Evolutionary conservation across 305 asterid genomes (phyloP).

Genomic region (Fraxinus velutina): DNA sequence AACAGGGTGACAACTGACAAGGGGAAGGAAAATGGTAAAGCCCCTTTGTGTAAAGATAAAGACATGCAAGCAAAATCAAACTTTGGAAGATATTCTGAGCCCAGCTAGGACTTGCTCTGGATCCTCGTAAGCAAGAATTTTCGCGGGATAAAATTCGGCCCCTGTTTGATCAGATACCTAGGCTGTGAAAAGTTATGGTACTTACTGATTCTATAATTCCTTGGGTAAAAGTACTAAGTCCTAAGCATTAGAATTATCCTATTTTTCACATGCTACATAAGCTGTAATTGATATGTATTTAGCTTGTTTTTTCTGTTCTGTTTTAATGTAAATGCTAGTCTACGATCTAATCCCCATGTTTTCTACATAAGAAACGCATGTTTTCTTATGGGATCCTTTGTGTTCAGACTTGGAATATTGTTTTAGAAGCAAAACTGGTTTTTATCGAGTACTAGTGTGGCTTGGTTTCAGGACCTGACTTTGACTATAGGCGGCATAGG

Average conservation of each 20-base stretch:
- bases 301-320: neutral
- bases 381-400: too few relatives aligned
- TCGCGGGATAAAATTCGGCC: constrained; percentile 35
- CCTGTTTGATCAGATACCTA: constrained; percentile 47
- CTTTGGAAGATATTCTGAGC: constrained; percentile 50
- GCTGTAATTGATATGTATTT: constrained; percentile 4
- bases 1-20: constrained; percentile 1
- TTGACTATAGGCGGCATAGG: too few relatives aligned
- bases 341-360: neutral
- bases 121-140: constrained; percentile 48
- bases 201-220: constrained; percentile 45
- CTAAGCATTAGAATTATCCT: constrained; percentile 7
- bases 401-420: neutral
- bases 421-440: neutral
- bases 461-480: too few relatives aligned
- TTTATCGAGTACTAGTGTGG: too few relatives aligned
- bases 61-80: constrained; percentile 30
- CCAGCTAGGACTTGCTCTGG: constrained; percentile 49
- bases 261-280: constrained; percentile 10
- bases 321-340: neutral
- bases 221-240: constrained; percentile 39
- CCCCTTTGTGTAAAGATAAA: constrained; percentile 23
- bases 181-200: constrained; percentile 48
- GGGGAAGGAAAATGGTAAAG: constrained; percentile 29
- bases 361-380: neutral